Conservation (phyloP, 129 eudicot genomes). For the Erigeron canadensis region DNA sequence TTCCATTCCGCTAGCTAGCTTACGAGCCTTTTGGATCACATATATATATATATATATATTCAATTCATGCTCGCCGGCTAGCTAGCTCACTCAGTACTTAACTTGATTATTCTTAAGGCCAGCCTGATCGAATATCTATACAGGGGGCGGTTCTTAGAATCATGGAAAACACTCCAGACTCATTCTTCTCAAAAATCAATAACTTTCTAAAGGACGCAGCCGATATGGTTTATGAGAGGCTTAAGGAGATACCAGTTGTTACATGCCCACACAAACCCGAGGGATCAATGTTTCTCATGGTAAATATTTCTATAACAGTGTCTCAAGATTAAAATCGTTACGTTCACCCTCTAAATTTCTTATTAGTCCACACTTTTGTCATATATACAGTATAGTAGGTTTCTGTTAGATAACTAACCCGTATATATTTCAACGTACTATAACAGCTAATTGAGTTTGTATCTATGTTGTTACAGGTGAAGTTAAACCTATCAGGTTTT, state of each 20-base stretch:
- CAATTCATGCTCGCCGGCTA: not conserved
- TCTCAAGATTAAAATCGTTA: not conserved
- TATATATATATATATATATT: too few relatives aligned
- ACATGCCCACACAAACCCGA: conserved; percentile 49
- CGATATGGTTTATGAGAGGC: conserved; percentile 20
- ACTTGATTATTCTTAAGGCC: not conserved
- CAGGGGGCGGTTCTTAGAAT: conserved; percentile 54
- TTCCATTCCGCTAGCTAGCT: not conserved
- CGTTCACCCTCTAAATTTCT: not conserved
- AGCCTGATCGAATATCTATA: not conserved
- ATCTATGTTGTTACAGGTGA: conserved; percentile 32
- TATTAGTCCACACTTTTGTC: not conserved
- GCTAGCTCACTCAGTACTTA: not conserved
- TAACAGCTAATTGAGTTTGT: not conserved
- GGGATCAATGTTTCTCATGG: conserved; percentile 52
- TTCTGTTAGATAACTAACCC: too few relatives aligned
- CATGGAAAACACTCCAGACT: conserved; percentile 33
- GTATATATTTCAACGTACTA: too few relatives aligned
- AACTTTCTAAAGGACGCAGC: conserved; percentile 31
- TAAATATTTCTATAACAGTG: not conserved
- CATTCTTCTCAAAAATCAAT: conserved; percentile 36
- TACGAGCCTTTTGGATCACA: too few relatives aligned
- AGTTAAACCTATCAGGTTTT: conserved; percentile 40
- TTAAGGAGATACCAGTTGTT: conserved; percentile 47
- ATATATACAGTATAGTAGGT: too few relatives aligned